Base-by-base conservation (phyloP, 345 rosid species). In the Turritis glabra region DNA sequence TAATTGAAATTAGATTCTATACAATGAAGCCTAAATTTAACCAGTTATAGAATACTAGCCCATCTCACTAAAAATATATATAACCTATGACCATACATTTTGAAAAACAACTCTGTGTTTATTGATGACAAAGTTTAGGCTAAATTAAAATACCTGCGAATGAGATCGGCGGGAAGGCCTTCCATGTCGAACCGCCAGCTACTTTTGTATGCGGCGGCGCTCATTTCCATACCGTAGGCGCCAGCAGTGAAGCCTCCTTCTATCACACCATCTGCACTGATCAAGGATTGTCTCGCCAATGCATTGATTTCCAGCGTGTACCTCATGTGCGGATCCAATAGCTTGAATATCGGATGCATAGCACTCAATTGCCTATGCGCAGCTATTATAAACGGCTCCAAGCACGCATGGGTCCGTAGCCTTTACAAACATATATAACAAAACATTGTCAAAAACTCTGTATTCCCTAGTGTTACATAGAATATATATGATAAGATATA, bases 191-290 rank as follows among this genome's bases (percentile, higher is more conserved):
- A 96, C 32, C 96, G 88, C 99, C 99, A 96, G 8, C 14, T 64
- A 53, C 44, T 72, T 60, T 74, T 82, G 37, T 96, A 92, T 0
- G 97, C 96, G 0, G 95, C 83, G 0, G 99, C 97, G 3, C 99
- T 96, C 13, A 96, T 79, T 73, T 96, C 98, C 95, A 88, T 84
- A 57, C 89, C 82, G 64, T 87, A 89, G 14, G 83, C 86, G 21
- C 97, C 98, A 8, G 99, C 98, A 9, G 99, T 92, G 88, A 96
- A 96, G 75, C 97, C 88, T 32, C 64, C 26, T 75, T 96, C 99
- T 2, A 92, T 92, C 38, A 96, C 96, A 73, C 89, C 99, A 69
- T 86, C 99, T 0, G 87, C 96, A 37, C 32, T 81, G 69, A 96
- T 79, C 71, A 96, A 79, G 46, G 41, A 79, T 68, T 96, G 99